Base-by-base conservation (phyloP, 371 early-diverging fungal species). In the Mucor velutinosus region DNA sequence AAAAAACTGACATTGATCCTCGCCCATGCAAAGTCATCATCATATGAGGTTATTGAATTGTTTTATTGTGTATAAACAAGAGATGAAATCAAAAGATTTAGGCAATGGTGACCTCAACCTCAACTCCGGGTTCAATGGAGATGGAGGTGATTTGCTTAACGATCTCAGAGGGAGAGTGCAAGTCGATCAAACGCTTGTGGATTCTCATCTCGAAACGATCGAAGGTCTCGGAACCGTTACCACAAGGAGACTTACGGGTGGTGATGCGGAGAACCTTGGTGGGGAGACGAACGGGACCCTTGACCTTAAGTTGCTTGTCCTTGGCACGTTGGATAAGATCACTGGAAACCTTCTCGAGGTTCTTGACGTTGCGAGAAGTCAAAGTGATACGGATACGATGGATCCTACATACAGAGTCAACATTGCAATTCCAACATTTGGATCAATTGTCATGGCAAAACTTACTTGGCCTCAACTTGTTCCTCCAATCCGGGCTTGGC, bases 221-320 rank as follows among this genome's bases (percentile, higher is more conserved):
- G 90, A 95, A 97, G 87, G 96, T 96, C 92, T 99, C 98, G 86
- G 99, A 96, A 93, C 99, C 99, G 87, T 99, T 96, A 94, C 99
- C 99, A 87, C 95, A 95, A 80, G 99, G 99, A 64, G 99, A 92
- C 92, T 98, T 99, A 80, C 99, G 94, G 88, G 99, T 99, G 89
- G 99, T 98, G 89, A 99, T 97, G 71, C 89, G 85, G 74, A 98
- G 94, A 74, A 91, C 88, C 94, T 98, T 97, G 92, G 98, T 99
- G 76, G 99, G 99, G 73, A 99, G 89, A 81, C 98, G 97, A 75
- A 97, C 97, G 86, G 99, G 99, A 63, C 98, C 97, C 91, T 97
- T 96, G 75, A 98, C 96, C 87, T 93, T 92, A 75, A 97, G 93
- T 78, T 95, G 87, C 94, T 97, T 96, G 86, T 97, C 97, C 94